Evolutionary conservation across 305 asterid genomes (phyloP).

Genomic region (Fraxinus sp.): DNA sequence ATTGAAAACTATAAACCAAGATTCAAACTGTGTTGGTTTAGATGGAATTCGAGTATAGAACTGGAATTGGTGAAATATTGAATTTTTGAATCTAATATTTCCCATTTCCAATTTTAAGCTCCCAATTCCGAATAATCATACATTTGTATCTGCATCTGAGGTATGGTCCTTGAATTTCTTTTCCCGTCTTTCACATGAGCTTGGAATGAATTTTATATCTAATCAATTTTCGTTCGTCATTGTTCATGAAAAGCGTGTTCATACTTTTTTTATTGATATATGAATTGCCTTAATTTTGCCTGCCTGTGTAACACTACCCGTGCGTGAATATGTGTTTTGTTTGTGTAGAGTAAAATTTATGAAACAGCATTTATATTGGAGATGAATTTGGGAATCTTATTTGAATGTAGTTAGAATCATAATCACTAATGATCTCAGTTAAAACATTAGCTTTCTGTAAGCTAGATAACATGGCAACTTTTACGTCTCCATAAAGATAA

Average conservation of each 20-base stretch:
- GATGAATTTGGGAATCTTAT: background rate
- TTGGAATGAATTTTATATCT: background rate
- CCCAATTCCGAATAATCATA: background rate
- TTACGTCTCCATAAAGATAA: background rate
- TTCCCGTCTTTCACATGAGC: background rate
- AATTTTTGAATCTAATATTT: background rate
- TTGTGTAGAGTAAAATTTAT: background rate
- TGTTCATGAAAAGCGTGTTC: background rate
- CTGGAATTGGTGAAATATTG: background rate
- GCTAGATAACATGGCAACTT: background rate
- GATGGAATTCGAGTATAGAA: background rate
- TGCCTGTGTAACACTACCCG: background rate
- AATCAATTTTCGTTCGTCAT: background rate
- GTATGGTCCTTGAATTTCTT: background rate
- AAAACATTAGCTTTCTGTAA: background rate
- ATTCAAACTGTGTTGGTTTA: background rate
- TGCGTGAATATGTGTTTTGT: background rate
- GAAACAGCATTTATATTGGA: background rate
- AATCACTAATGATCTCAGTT: background rate
- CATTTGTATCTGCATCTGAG: background rate
- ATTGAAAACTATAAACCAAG: background rate
- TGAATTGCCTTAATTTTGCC: background rate
- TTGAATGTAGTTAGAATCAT: background rate
- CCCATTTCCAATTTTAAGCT: background rate
- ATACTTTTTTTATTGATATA: background rate